Percentiles rank a stretch among this genome's conserved stretches.
Evolutionary conservation across 306 rosid species (phyloP).

Genomic region (barrel medic (Medicago truncatula)): DNA sequence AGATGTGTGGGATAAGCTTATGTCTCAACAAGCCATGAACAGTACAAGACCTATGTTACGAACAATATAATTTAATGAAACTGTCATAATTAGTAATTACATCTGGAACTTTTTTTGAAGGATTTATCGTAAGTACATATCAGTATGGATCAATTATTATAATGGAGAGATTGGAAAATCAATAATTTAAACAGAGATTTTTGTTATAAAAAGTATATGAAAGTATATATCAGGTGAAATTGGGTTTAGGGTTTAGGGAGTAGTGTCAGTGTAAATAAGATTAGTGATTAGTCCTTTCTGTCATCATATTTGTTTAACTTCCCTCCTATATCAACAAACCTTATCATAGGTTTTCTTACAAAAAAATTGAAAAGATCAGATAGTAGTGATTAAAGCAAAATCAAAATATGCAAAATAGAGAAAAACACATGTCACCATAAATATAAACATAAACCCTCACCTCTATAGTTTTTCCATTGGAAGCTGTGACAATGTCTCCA

Average conservation of each 20-base stretch:
- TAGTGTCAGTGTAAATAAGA: neutral
- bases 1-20: conserved; percentile 1
- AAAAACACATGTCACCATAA: conserved; percentile 21
- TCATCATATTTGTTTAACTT: neutral
- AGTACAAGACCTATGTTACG: neutral
- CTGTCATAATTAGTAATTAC: no score
- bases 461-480: conserved; percentile 99
- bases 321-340: neutral
- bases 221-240: neutral
- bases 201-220: neutral
- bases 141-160: no score
- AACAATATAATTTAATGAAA: no score
- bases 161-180: neutral
- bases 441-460: conserved; percentile 48
- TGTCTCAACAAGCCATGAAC: conserved; percentile 1
- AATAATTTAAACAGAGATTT: neutral
- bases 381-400: conserved; percentile 12
- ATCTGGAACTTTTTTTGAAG: neutral
- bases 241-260: neutral
- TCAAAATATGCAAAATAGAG: neutral
- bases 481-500: conserved; percentile 95
- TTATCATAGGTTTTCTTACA: neutral
- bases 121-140: no score
- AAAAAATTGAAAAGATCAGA: neutral
- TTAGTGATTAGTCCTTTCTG: neutral